Conservation (phyloP, 139 green algal genomes). For the Picocystis salinarum region DNA sequence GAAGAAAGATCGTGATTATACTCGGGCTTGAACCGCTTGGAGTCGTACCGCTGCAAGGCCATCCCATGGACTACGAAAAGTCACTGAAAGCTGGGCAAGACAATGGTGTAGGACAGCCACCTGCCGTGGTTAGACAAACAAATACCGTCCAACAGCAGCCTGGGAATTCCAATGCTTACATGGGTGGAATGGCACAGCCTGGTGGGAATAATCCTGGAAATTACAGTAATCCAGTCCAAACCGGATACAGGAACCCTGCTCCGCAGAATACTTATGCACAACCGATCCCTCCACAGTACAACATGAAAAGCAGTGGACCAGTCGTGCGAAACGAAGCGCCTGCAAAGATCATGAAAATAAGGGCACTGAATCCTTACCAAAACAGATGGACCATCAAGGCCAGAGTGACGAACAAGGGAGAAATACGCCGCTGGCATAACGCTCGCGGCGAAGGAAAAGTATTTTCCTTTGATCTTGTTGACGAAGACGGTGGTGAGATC, state of each 20-base stretch:
- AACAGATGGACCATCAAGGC: constrained; percentile 87
- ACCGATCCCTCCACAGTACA: no score
- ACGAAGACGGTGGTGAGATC: constrained; percentile 54
- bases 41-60: not conserved
- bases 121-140: no score
- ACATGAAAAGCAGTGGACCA: constrained; percentile 7
- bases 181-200: no score
- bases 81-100: no score
- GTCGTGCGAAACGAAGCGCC: constrained; percentile 28
- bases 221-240: no score
- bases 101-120: no score
- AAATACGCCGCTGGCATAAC: constrained; percentile 57
- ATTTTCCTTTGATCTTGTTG: constrained; percentile 77
- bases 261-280: no score
- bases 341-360: constrained; percentile 60
- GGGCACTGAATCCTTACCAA: constrained; percentile 74
- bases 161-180: no score
- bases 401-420: constrained; percentile 53
- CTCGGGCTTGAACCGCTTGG: not conserved
- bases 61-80: no score
- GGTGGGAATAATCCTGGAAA: no score
- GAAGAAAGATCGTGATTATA: constrained; percentile 16
- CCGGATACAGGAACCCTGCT: no score
- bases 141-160: no score
- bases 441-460: constrained; percentile 64